Percentiles rank a stretch among this genome's conserved stretches.
phyloP scores from a whole-genome alignment of 2,329 filamentous ascomycete genomes.

The Epichloe bromicola region DNA sequence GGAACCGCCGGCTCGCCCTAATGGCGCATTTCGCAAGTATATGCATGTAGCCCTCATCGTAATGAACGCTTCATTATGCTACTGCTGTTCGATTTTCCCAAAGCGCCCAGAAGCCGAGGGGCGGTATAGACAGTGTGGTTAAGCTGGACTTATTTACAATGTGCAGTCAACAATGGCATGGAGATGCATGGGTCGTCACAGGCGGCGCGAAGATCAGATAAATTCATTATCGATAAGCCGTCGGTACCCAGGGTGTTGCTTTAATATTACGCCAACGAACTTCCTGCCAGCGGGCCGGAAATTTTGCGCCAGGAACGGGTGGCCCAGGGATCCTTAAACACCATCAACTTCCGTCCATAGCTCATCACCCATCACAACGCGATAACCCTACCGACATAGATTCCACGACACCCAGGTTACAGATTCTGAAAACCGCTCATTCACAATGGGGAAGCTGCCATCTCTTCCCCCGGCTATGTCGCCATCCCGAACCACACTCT shows the following conservation, averaged over 20 bases:
- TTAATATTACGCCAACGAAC: background rate
- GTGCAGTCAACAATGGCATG: background rate
- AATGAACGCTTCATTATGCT: conserved; percentile 7
- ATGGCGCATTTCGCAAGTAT: conserved; percentile 10
- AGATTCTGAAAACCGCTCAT: background rate
- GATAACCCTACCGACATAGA: background rate
- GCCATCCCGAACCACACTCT: conserved; percentile 14
- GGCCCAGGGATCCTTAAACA: background rate
- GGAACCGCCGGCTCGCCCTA: conserved; percentile 1
- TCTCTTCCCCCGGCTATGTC: conserved; percentile 15
- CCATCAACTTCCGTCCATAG: background rate
- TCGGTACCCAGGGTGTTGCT: background rate
- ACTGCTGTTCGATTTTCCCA: background rate
- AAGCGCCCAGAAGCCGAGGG: background rate
- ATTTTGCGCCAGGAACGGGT: conserved; percentile 10
- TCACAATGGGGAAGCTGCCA: conserved; percentile 18
- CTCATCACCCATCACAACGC: background rate
- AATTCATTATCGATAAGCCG: conserved; percentile 6
- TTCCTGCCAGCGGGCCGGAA: conserved; percentile 8
- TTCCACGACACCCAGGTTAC: no score
- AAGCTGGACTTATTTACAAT: background rate
- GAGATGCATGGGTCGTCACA: background rate
- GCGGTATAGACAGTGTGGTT: background rate
- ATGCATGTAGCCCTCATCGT: conserved; percentile 10
- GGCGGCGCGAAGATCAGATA: background rate